Evolutionary conservation across 345 rosid species (phyloP).

Genomic region (Hibiscus mutabilis): DNA sequence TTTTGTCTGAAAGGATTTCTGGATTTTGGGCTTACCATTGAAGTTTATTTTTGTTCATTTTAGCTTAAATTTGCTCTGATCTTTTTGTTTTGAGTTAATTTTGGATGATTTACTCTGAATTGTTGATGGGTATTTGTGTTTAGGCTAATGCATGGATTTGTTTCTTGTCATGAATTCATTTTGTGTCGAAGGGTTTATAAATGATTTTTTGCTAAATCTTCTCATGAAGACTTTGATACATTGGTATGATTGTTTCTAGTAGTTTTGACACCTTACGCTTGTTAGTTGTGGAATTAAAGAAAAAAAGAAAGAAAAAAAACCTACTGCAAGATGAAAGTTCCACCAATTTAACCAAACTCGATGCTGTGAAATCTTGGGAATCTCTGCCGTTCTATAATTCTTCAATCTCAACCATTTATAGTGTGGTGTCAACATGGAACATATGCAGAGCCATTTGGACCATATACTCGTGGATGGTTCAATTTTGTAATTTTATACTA

Average conservation of each 20-base stretch:
- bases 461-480: neutral
- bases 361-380: neutral
- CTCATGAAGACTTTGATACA: neutral
- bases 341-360: neutral
- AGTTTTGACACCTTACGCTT: neutral
- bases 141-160: neutral
- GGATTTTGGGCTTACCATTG: neutral
- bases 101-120: neutral
- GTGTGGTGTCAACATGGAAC: too few species aligned
- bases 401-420: too few species aligned
- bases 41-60: neutral
- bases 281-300: neutral
- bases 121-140: neutral
- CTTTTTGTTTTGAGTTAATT: neutral
- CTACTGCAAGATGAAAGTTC: too few species aligned
- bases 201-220: too few species aligned
- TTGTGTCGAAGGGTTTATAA: neutral
- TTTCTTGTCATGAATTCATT: neutral
- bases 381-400: neutral
- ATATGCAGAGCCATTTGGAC: neutral
- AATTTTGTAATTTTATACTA: neutral
- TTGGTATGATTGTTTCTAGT: neutral
- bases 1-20: neutral
- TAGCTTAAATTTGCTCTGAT: neutral
- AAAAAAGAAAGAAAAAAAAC: too few species aligned